A percentile compares a stretch with the other conserved stretches of the same genome.
phyloP scores from a whole-genome alignment of 306 rosid genomes.

The Hippophae gyantsensis region DNA sequence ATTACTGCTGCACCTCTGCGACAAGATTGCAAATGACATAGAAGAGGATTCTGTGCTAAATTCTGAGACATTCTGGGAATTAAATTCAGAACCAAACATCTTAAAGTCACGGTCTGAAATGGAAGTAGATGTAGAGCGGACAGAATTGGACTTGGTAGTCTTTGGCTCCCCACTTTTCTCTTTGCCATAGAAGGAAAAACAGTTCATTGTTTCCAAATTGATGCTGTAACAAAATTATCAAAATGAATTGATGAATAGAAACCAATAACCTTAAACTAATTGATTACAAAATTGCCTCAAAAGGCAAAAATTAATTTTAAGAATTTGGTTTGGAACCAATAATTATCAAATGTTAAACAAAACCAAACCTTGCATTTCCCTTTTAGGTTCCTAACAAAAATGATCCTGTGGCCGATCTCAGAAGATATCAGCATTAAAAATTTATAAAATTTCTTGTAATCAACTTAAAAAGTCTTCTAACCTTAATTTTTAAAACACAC shows the following conservation, averaged over 20 bases:
- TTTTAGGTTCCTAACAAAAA: too few species aligned
- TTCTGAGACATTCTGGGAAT: constrained; percentile 44
- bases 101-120: constrained; percentile 34
- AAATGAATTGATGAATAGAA: neutral
- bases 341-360: too few species aligned
- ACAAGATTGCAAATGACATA: constrained; percentile 37
- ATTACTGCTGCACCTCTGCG: constrained; percentile 36
- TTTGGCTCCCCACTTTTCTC: constrained; percentile 25
- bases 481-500: too few species aligned
- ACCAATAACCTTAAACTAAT: neutral
- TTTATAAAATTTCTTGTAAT: too few species aligned
- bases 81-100: constrained; percentile 31
- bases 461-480: too few species aligned
- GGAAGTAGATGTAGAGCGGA: constrained; percentile 24
- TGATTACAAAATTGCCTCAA: neutral
- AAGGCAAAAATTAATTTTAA: too few species aligned
- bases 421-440: too few species aligned
- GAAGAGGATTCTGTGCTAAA: constrained; percentile 36
- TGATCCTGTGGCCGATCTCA: too few species aligned
- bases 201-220: constrained; percentile 34
- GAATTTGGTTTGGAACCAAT: too few species aligned
- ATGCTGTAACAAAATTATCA: neutral
- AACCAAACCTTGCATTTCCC: too few species aligned
- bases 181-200: constrained; percentile 25
- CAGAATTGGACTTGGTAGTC: constrained; percentile 27